Conservation (phyloP, 2,329 filamentous ascomycete genomes). For the Lasiodiplodia citricola region DNA sequence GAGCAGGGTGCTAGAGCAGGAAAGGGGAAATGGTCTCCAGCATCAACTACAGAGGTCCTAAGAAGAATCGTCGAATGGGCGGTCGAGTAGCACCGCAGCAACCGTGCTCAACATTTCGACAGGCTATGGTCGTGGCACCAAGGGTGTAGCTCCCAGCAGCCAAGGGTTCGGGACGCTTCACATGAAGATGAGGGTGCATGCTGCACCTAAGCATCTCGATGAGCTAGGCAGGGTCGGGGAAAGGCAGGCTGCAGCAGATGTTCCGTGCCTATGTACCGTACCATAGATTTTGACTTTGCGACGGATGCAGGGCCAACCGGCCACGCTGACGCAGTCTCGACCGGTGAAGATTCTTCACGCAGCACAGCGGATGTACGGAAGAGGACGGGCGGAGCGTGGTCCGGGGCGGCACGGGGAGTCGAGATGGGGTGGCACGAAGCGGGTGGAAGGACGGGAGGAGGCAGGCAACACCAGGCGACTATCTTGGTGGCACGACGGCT, state of each 20-base stretch:
- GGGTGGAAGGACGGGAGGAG: conserved; percentile 18
- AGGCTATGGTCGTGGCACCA: conserved; percentile 5
- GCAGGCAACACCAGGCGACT: conserved; percentile 4
- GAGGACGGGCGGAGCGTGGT: background rate
- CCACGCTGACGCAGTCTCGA: background rate
- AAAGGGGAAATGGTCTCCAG: background rate
- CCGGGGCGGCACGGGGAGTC: conserved; percentile 1
- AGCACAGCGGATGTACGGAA: conserved; percentile 4
- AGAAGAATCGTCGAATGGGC: background rate
- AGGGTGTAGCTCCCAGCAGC: background rate
- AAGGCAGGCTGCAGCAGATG: background rate
- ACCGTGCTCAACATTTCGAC: background rate
- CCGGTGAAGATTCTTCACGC: background rate
- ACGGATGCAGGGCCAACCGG: background rate
- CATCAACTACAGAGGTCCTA: background rate
- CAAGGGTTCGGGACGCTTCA: conserved; percentile 10
- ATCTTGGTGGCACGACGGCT: background rate
- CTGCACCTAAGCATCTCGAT: conserved; percentile 7
- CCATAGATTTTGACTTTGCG: background rate
- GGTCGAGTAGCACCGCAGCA: conserved; percentile 3
- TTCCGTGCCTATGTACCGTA: background rate
- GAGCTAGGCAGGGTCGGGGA: background rate
- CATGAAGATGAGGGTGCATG: conserved; percentile 5
- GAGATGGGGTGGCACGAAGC: background rate
- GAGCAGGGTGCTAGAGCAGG: background rate